Percentiles rank a stretch among this genome's conserved stretches.
Conservation (phyloP, 768 basidiomycete genomes). For the Dentipellis sp. region DNA sequence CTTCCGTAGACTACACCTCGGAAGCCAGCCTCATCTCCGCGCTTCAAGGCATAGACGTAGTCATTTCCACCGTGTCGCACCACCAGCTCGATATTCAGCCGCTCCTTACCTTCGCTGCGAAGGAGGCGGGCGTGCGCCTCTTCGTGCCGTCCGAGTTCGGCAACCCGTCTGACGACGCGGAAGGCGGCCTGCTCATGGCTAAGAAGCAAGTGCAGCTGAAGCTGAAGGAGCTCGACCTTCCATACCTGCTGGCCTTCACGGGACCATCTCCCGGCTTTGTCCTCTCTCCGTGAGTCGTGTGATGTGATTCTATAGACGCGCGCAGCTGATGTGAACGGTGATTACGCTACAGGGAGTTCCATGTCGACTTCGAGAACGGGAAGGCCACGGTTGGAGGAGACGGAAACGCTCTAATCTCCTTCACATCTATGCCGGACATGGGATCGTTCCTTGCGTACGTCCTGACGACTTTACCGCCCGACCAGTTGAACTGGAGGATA, state of each 20-base stretch:
- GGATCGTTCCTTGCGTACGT: conserved; percentile 1
- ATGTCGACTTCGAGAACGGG: background rate
- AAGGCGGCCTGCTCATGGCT: background rate
- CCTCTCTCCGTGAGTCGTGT: background rate
- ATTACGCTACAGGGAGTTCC: too few species aligned
- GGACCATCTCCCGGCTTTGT: background rate
- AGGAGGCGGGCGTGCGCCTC: background rate
- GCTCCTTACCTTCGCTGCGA: background rate
- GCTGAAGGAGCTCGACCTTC: background rate
- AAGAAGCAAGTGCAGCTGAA: background rate
- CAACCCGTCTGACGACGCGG: background rate
- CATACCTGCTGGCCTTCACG: background rate
- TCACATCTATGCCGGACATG: background rate
- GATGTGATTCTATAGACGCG: background rate
- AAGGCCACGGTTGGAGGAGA: background rate
- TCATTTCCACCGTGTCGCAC: background rate
- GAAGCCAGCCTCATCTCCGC: background rate
- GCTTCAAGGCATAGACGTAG: background rate
- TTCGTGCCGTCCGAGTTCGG: conserved; percentile 3
- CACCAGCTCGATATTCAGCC: background rate
- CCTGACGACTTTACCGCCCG: background rate
- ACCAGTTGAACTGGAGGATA: background rate
- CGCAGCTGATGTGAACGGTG: background rate
- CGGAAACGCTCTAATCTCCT: conserved; percentile 2
- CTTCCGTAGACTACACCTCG: background rate